Evolutionary conservation across 352 stramenopile genomes (phyloP), one percentile per base, ranked within the genome.

Genomic region (Pythium phragmitis): DNA sequence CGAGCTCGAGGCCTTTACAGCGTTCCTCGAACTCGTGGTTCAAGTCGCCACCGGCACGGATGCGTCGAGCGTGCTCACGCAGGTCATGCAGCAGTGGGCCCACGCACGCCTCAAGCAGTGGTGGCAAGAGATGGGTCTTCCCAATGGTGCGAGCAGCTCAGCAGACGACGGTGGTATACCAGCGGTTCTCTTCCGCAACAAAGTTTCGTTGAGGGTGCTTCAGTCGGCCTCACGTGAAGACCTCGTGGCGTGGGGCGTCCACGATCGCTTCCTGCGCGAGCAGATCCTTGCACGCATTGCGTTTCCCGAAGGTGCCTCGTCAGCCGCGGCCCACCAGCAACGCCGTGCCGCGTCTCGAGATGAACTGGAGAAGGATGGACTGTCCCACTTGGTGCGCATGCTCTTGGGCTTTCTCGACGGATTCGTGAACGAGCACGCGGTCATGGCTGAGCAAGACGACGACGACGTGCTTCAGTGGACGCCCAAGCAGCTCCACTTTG

Each of bases 161-260:
- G 48, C 49, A 33, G 52, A 45, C 19, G 73, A 73, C 8, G 67
- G 84, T 34, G 50, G 77, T 0, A 71, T 85, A 34, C 67, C 87
- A 8, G 57, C 67, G 19, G 48, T 75, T 39, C 61, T 91, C 0
- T 33, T 85, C 21, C 63, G 60, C 14, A 73, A 82, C 11, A 70
- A 82, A 12, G 63, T 89, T 41, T 73, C 80, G 3, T 61, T 91
- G 7, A 52, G 69, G 3, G 68, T 59, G 41, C 57, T 91, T n/a
- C 68, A 82, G 46, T 66, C 63, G 14, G 80, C 82, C 26, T 88
- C 82, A 9, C 75, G 80, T 7, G 82, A 91, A 67, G 82, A 88
- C 34, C 56, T 91, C 0, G 82, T 89, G n/a, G 81, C 78, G 0
- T 91, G 80, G 80, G 80, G 80, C 3, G 72, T 91, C 39, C 63